Percentiles rank a stretch among this genome's conserved stretches.
Conservation (phyloP, 108 stramenopile genomes). For the Epithemia pelagica region DNA sequence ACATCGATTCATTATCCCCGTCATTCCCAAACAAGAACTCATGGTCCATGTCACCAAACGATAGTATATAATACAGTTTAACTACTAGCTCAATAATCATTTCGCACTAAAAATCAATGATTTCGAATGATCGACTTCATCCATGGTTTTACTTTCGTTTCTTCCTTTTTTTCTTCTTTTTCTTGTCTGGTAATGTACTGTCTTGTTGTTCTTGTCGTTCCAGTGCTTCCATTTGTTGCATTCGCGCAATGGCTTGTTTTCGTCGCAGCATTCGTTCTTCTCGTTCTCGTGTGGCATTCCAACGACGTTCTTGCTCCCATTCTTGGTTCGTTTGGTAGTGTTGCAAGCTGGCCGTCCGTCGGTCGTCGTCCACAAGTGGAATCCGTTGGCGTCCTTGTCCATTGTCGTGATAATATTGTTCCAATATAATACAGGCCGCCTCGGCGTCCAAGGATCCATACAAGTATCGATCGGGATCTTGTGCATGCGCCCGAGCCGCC, state of each 20-base stretch:
- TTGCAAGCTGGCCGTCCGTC: constrained; percentile 12
- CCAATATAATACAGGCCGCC: constrained; percentile 78
- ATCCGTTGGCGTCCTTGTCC: constrained; percentile 34
- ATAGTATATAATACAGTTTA: neutral
- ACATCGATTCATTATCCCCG: constrained; percentile 26
- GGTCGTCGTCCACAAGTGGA: constrained; percentile 16
- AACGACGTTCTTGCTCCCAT: constrained; percentile 6
- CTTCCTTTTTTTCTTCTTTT: constrained; percentile 20
- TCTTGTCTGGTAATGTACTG: neutral
- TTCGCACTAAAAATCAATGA: neutral
- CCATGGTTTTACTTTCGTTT: constrained; percentile 17
- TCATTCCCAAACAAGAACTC: constrained; percentile 20
- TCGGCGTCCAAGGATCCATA: constrained; percentile 60
- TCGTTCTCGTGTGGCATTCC: constrained; percentile 13
- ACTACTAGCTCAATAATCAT: neutral
- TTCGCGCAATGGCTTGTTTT: constrained; percentile 22
- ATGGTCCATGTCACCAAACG: constrained; percentile 6
- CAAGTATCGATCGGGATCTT: constrained; percentile 30
- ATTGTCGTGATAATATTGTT: constrained; percentile 62
- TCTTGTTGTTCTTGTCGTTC: neutral
- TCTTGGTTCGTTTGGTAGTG: constrained; percentile 11
- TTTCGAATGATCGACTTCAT: neutral
- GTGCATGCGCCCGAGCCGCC: constrained; percentile 33
- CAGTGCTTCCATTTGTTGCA: neutral
- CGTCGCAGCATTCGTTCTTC: constrained; percentile 17